Evolutionary conservation across 805 yeast genomes (phyloP).

Genomic region (Myxozyma udenii): DNA sequence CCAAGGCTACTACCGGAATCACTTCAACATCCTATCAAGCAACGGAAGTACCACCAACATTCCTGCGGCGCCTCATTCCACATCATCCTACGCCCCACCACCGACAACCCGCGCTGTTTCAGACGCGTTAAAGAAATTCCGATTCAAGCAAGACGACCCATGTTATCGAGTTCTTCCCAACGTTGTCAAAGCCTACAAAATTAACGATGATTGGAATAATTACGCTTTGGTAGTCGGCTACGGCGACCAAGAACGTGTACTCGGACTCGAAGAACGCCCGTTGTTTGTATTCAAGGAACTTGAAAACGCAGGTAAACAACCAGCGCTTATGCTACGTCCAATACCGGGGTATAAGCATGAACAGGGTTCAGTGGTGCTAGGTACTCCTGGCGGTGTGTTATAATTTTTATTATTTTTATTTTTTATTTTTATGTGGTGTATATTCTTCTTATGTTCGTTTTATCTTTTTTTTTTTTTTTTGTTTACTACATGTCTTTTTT

Average conservation of each 20-base stretch:
- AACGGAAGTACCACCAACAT: not conserved
- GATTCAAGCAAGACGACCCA: conserved; percentile 88
- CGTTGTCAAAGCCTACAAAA: conserved; percentile 80
- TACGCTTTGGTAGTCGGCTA: conserved; percentile 86
- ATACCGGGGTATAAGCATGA: conserved; percentile 49
- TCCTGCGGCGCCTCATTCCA: not conserved
- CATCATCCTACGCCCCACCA: not conserved
- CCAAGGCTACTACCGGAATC: not conserved
- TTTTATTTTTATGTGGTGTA: not conserved
- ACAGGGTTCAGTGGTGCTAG: conserved; percentile 29
- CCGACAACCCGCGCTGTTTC: conserved; percentile 30
- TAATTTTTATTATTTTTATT: conserved; percentile 3
- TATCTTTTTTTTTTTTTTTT: not conserved
- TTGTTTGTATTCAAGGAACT: conserved; percentile 79
- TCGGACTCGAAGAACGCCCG: conserved; percentile 84
- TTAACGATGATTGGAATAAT: conserved; percentile 79
- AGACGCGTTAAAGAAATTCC: conserved; percentile 77
- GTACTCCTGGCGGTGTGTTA: conserved; percentile 32
- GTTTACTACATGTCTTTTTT: not conserved
- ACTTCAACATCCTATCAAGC: not conserved
- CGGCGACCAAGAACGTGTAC: conserved; percentile 82
- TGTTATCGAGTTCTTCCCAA: conserved; percentile 83
- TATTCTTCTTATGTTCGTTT: not conserved
- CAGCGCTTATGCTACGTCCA: conserved; percentile 88
- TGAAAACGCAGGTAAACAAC: conserved; percentile 79